Conservation (phyloP, 2,329 filamentous ascomycete genomes). For the Macrophomina tecta region DNA sequence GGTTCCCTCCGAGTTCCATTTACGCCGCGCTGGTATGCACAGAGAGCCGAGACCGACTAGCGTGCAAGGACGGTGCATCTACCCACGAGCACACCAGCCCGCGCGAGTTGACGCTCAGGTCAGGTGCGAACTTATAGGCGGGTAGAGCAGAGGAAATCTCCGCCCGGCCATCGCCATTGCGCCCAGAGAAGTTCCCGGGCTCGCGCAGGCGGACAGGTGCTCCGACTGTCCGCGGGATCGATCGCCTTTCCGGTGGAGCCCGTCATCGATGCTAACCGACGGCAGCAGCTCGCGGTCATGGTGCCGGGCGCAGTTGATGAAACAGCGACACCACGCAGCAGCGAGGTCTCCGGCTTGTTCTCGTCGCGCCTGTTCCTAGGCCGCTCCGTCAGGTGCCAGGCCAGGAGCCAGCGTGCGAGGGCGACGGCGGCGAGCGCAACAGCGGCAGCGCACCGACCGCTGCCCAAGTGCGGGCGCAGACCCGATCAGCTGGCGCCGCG, state of each 20-base stretch:
- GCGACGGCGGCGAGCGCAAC: background rate
- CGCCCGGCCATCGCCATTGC: too few species aligned
- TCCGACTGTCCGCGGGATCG: too few species aligned
- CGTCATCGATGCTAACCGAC: too few species aligned
- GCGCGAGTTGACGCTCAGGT: too few species aligned
- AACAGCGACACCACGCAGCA: background rate
- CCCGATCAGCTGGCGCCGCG: background rate
- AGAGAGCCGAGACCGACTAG: background rate
- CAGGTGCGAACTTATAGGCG: too few species aligned
- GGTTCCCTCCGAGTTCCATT: background rate
- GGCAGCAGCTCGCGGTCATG: background rate
- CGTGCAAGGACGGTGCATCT: too few species aligned
- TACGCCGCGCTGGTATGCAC: background rate
- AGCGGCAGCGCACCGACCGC: background rate
- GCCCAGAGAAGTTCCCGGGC: too few species aligned
- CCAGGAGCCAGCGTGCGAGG: too few species aligned
- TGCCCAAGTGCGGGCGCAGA: background rate
- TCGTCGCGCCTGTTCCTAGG: background rate
- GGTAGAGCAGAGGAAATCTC: too few species aligned
- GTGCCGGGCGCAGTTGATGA: constrained; percentile 7
- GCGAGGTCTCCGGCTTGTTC: background rate
- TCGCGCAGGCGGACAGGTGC: too few species aligned
- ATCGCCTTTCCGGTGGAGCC: too few species aligned
- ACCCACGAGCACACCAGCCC: too few species aligned
- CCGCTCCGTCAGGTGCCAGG: background rate